Evolutionary conservation across 1,284 basidiomycete species (phyloP), one percentile per base, ranked within the genome.

Genomic region (Filobasidium uniguttulatum): DNA sequence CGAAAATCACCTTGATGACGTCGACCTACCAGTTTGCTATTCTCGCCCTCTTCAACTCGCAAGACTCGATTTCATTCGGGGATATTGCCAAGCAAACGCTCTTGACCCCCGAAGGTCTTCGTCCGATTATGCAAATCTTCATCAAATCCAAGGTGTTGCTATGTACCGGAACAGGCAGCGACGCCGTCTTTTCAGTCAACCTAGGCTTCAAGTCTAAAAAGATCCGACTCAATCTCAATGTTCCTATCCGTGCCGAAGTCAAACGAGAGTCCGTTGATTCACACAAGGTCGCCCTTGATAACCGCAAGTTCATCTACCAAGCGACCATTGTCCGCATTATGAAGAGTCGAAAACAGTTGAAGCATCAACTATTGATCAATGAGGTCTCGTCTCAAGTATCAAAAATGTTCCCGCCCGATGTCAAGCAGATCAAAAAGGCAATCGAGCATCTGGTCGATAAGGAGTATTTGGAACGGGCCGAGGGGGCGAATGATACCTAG

Each of bases 251-350:
- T 73, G 80, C 88, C 1, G 93, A 97, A 68, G 82, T 86, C 54
- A 94, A 93, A 75, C 81, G 83, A 3, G 94, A 98, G 68, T 79
- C 82, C 7, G 78, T 77, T 6, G 90, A 97, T 56, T 88, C 97
- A 1, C 74, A 93, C 61, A 91, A 93, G 75, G 85, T 84, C 23
- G 91, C 98, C 8, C 93, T 98, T 59, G 93, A 98, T 71, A 93
- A 98, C 66, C 80, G 93, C 55, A 93, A 94, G 74, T 85, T 94
- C 64, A 81, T 94, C 52, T 90, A 97, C 53, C 94, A 98, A 67
- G 93, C 93, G 14, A 93, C 87, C 14, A 94, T 98, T 61, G 93
- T 98, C 46, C 83, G 87, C 50, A 86, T 97, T 68, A 96, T 97
- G 93, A 97, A 97, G 72, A 88, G 89, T 20, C 79, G 93, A 52